Conservation (phyloP, 441 rosid species). For the Corymbia calophylla region DNA sequence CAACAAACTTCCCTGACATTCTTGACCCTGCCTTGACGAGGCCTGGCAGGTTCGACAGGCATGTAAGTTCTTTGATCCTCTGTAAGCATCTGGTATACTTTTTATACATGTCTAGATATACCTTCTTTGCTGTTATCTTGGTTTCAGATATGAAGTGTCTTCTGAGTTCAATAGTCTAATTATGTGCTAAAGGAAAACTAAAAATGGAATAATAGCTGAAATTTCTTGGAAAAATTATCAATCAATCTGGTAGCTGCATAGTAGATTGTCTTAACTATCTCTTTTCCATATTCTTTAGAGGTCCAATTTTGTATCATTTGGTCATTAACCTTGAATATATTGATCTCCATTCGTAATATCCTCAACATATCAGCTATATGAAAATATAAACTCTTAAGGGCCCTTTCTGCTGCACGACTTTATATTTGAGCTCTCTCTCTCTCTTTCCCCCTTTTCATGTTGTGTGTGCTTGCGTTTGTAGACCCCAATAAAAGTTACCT, state of each 20-base stretch:
- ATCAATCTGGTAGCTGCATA: not conserved
- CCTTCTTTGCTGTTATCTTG: not conserved
- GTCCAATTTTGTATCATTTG: not conserved
- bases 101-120: not conserved
- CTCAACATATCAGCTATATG: not conserved
- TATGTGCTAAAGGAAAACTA: not conserved
- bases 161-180: not conserved
- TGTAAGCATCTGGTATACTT: not conserved
- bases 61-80: conserved; percentile 54
- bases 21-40: conserved; percentile 99
- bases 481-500: not conserved
- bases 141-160: not conserved
- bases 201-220: not conserved
- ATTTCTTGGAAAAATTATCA: not conserved
- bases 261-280: not conserved
- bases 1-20: conserved; percentile 97
- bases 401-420: not conserved
- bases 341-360: not conserved
- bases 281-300: not conserved
- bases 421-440: not conserved
- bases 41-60: conserved; percentile 99
- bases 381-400: not conserved
- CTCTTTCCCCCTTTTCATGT: not conserved
- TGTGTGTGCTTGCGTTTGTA: not conserved
- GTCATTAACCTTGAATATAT: not conserved